Percentiles rank a stretch among this genome's conserved stretches.
phyloP scores from a whole-genome alignment of 2,329 filamentous ascomycete genomes.

The Penicillium sclerotigenum region DNA sequence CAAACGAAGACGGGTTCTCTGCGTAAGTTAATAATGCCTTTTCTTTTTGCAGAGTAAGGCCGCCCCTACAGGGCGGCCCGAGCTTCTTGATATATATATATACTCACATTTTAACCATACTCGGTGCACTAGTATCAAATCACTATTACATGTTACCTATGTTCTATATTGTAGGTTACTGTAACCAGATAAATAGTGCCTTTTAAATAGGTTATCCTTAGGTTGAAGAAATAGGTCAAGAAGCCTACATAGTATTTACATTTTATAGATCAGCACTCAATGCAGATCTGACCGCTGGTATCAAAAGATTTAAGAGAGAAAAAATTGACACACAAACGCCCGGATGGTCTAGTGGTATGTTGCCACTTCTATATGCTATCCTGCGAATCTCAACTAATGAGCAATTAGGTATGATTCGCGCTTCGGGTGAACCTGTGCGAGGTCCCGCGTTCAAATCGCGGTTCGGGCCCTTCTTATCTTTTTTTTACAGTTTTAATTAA shows the following conservation, averaged over 20 bases:
- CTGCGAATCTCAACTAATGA: neutral
- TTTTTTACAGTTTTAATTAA: too few relatives aligned
- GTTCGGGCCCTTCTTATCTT: neutral
- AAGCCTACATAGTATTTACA: neutral
- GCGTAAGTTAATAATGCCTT: too few relatives aligned
- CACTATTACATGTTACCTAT: neutral
- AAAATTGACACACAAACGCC: neutral
- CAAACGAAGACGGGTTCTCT: slow-evolving; percentile 34
- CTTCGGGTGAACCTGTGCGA: slow-evolving; percentile 1
- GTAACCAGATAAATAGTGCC: rapidly evolving
- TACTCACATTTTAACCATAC: neutral
- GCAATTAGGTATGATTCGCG: slow-evolving; percentile 1
- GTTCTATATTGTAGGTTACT: neutral
- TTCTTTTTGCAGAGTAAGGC: too few relatives aligned
- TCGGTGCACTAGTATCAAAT: neutral
- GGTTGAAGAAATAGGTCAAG: neutral
- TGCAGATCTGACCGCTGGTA: too few relatives aligned
- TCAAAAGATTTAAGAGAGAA: too few relatives aligned
- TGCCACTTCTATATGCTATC: neutral
- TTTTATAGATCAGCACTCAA: neutral
- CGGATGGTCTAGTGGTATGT: slow-evolving; percentile 2
- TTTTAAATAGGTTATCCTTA: neutral
- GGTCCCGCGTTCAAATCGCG: slow-evolving; percentile 3
- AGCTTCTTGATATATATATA: too few relatives aligned
- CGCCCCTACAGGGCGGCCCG: too few relatives aligned